phyloP scores from a whole-genome alignment of 805 yeast species.

The Saccharomycopsis fibuligera region DNA sequence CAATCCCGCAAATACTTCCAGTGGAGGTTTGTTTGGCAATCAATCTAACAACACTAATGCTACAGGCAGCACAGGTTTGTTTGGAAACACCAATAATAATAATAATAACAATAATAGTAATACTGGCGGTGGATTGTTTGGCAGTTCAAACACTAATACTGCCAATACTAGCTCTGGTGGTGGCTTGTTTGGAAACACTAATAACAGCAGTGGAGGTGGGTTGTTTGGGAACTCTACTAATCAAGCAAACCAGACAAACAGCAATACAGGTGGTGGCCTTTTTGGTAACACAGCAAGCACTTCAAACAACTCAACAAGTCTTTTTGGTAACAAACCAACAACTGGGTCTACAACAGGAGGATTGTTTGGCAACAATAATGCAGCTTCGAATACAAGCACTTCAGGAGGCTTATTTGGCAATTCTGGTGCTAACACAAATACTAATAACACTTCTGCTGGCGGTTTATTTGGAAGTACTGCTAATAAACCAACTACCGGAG shows the following conservation, averaged over 20 bases:
- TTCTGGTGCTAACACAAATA: conserved; percentile 23
- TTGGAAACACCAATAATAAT: conserved; percentile 18
- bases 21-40: no score
- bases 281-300: conserved; percentile 15
- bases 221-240: conserved; percentile 20
- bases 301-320: conserved; percentile 29
- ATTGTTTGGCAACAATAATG: conserved; percentile 29
- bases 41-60: conserved; percentile 28
- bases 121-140: conserved; percentile 21
- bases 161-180: conserved; percentile 19
- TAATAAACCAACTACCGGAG: conserved; percentile 26
- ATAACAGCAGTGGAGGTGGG: conserved; percentile 20
- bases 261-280: conserved; percentile 22
- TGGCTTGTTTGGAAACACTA: conserved; percentile 27
- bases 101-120: conserved; percentile 19
- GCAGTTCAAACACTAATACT: conserved; percentile 10
- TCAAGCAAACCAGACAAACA: conserved; percentile 7
- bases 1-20: conserved; percentile 23
- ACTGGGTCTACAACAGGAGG: conserved; percentile 24
- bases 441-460: conserved; percentile 14
- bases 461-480: conserved; percentile 24
- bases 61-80: conserved; percentile 6
- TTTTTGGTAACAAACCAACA: conserved; percentile 33
- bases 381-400: conserved; percentile 27
- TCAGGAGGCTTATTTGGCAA: conserved; percentile 34